phyloP scores from a whole-genome alignment of 73 alveolate species.

The Paramecium bursaria region DNA sequence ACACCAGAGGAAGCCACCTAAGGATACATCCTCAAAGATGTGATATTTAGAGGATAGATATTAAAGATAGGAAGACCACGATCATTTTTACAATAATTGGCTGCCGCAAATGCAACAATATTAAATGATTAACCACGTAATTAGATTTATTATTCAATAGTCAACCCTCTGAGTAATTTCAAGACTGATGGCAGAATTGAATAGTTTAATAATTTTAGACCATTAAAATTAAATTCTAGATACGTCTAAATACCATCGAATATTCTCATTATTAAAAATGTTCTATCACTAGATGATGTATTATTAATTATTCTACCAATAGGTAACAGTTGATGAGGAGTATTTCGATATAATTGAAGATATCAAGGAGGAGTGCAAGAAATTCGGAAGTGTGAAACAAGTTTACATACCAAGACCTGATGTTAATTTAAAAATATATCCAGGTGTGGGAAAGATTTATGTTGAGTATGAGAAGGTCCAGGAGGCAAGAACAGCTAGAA shows the following conservation, averaged over 20 bases:
- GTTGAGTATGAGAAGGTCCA: slow-evolving; percentile 66
- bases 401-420: slow-evolving; percentile 75
- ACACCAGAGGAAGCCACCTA: slow-evolving; percentile 94
- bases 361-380: slow-evolving; percentile 75
- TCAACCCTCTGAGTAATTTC: slow-evolving; percentile 42
- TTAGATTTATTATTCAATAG: not conserved
- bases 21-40: slow-evolving; percentile 89
- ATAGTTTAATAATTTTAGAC: slow-evolving; percentile 7
- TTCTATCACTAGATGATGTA: slow-evolving; percentile 57
- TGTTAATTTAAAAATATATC: slow-evolving; percentile 3
- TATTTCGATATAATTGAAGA: slow-evolving; percentile 73
- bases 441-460: slow-evolving; percentile 61
- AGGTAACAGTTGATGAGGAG: slow-evolving; percentile 71
- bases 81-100: slow-evolving; percentile 62
- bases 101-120: slow-evolving; percentile 41
- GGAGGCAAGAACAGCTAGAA: slow-evolving; percentile 70
- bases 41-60: slow-evolving; percentile 81
- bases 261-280: slow-evolving; percentile 62
- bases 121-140: slow-evolving; percentile 50
- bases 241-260: slow-evolving; percentile 70
- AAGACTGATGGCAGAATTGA: slow-evolving; percentile 22
- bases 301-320: not conserved
- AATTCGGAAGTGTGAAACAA: slow-evolving; percentile 77
- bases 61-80: slow-evolving; percentile 96
- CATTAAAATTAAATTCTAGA: slow-evolving; percentile 28